These are phyloP conservation scores for Claviceps quebecensis DNA, from an alignment of 2,329 filamentous ascomycete species.

Conservation along the genomic window DNA sequence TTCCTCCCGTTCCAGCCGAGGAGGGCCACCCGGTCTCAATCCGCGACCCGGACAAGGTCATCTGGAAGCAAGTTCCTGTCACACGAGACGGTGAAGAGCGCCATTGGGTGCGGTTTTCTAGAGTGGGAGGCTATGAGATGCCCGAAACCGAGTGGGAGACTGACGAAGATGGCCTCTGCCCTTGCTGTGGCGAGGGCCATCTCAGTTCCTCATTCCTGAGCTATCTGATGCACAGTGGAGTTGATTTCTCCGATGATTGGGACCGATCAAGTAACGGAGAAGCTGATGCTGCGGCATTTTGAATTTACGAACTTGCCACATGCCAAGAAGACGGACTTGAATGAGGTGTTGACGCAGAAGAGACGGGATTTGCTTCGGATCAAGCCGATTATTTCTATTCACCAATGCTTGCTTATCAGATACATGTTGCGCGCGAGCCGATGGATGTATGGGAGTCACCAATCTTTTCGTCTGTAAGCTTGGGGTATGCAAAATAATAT, in stretches of 20 bases:
- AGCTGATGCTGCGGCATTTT: no score
- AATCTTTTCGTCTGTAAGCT: neutral
- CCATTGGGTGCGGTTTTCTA: conserved; percentile 34
- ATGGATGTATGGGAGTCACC: neutral
- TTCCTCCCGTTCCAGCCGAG: conserved; percentile 28
- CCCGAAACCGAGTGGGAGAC: conserved; percentile 18
- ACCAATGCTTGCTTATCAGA: neutral
- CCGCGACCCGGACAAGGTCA: conserved; percentile 28
- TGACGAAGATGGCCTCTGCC: conserved; percentile 23
- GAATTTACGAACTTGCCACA: neutral
- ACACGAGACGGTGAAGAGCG: conserved; percentile 26
- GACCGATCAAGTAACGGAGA: neutral
- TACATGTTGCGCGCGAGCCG: neutral
- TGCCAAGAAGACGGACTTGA: neutral
- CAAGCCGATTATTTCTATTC: neutral
- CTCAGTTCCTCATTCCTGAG: conserved; percentile 22
- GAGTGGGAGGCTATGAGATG: conserved; percentile 24
- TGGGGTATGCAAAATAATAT: neutral
- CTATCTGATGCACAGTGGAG: conserved; percentile 11
- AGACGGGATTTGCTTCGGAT: neutral
- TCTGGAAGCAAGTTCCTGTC: conserved; percentile 37
- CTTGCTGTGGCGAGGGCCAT: conserved; percentile 26
- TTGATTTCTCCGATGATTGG: conserved; percentile 2
- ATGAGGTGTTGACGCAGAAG: neutral
- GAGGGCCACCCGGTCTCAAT: conserved; percentile 28